Evolutionary conservation across 2,329 filamentous ascomycete species (phyloP), one percentile per base, ranked within the genome.

Genomic region (Arthroderma sp.): DNA sequence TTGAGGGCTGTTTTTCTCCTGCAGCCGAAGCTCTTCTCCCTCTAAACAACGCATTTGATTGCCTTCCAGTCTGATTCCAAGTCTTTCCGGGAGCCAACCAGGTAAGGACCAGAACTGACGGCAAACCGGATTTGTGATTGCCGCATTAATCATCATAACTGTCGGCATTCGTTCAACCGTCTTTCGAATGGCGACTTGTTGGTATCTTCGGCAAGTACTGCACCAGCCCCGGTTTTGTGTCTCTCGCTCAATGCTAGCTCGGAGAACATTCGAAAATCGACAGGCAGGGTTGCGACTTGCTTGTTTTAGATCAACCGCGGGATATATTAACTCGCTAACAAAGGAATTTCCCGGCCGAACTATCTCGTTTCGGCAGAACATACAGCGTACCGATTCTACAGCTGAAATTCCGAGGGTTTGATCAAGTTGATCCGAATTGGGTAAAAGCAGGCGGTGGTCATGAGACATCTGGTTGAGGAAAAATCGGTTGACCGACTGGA

Each of bases 21-120:
- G 85, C 40, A 84, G 66, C 58, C 81, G 82, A 51, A 98, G 65
- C 55, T 96, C 88, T 43, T 94, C 82, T 2, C 91, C 89, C 62
- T 98, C 88, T 52, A 87, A 96, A 62, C 88, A 95, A 63, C 85
- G 88, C 58, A 96, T 85, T 57, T 94, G 85, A n/a, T 85, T 86
- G 55, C 85, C 78, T 48, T 93, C 85, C 46, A 94, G 78, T 46
- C 94, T 85, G 56, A 98, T 78, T 33, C 91, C 91, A 55, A 98
- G 88, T 60, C 96, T 87, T 57, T 91, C 83, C 0, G 91, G 91
- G 8, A 98, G 70, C 81, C 89, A 98, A 10, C 85, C 85, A 0
- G 85, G 85, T 8, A 80, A 85, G 1, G 85, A 78, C 93, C 93
- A 98, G 10, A 94, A 54, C 29, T 63, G 72, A 47, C 83, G 75